Evolutionary conservation across 768 basidiomycete species (phyloP), one percentile per base, ranked within the genome.

Genomic region (Amanita molliuscula): DNA sequence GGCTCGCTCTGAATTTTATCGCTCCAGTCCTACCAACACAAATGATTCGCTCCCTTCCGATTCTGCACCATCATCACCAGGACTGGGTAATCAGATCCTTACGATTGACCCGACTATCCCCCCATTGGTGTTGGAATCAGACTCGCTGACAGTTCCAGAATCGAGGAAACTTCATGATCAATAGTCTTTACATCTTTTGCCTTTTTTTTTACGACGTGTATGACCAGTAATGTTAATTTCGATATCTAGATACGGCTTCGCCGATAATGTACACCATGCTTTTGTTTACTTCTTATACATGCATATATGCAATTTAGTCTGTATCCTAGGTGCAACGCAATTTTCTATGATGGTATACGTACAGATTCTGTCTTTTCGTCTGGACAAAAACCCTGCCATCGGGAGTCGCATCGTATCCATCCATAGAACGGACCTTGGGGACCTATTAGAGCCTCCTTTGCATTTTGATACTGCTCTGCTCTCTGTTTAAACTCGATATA

Each of bases 361-460:
- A 23, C 20, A 23, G 51, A 18, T 33, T 35, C 3, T 34, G 15
- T 28, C 10, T 36, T 51, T 4, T 57, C 59, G 10, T 58, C 53
- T 18, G 60, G 28, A 31, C 55, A 56, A 42, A 86, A 86, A 42
- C 53, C 61, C 57, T 84, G 79, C 73, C 77, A 79, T 44, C 60
- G 57, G 34, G 56, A 52, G 3, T 81, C 82, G 47, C 75, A 81
- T 18, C 55, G 62, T 35, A 82, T 59, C 86, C 86, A 89, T 16
- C 81, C 83, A 29, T 65, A 61, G 53, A 89, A 85, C 2, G 74
- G 67, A 3, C 74, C 70, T 0, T 58, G 60, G 29, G 62, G 54
- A 0, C 74, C 75, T 13, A 71, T 54, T 21, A 89, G 65, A 3
- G 58, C 58, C 6, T 55, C 47, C 59, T 82, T 87, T 0, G 76